Evolutionary conservation across 768 basidiomycete species (phyloP).

Genomic region (Clitopilus passeckerianus): DNA sequence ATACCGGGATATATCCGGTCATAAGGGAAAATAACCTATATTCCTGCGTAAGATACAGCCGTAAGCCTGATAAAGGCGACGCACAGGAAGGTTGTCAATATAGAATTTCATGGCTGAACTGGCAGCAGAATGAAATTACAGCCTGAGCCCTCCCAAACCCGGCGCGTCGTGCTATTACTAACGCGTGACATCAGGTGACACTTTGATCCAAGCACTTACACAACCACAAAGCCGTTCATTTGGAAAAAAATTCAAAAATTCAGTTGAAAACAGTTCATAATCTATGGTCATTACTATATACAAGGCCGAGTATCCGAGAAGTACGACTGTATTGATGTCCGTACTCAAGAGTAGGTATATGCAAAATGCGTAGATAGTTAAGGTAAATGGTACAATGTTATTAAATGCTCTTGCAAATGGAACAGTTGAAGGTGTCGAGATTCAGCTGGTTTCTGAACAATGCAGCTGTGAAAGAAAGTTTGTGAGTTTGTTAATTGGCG

Average conservation of each 20-base stretch:
- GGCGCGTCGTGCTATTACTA: not conserved
- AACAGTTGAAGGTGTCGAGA: slow-evolving; percentile 57
- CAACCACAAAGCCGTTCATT: too few species aligned
- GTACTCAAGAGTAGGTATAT: slow-evolving; percentile 14
- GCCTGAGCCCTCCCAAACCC: not conserved
- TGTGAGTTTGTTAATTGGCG: slow-evolving; percentile 9
- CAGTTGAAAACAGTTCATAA: not conserved
- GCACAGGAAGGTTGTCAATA: slow-evolving; percentile 77
- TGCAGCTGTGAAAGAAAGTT: slow-evolving; percentile 43
- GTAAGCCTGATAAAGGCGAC: slow-evolving; percentile 12
- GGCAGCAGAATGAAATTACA: not conserved
- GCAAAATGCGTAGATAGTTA: slow-evolving; percentile 8
- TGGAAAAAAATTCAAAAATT: too few species aligned
- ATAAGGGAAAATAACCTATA: slow-evolving; percentile 85
- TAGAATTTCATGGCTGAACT: slow-evolving; percentile 66
- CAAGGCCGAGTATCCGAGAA: not conserved
- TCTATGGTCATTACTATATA: slow-evolving; percentile 1
- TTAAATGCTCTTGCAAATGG: slow-evolving; percentile 84
- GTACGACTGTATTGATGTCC: not conserved
- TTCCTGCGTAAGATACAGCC: not conserved
- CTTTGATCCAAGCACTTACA: not conserved
- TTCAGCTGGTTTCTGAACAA: slow-evolving; percentile 76
- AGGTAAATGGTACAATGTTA: slow-evolving; percentile 29
- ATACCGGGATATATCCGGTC: slow-evolving; percentile 93
- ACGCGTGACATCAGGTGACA: not conserved